A percentile compares a stretch with the other conserved stretches of the same genome.
Evolutionary conservation across 371 early-diverging fungal species (phyloP).

Genomic region (Mortierella sp.): DNA sequence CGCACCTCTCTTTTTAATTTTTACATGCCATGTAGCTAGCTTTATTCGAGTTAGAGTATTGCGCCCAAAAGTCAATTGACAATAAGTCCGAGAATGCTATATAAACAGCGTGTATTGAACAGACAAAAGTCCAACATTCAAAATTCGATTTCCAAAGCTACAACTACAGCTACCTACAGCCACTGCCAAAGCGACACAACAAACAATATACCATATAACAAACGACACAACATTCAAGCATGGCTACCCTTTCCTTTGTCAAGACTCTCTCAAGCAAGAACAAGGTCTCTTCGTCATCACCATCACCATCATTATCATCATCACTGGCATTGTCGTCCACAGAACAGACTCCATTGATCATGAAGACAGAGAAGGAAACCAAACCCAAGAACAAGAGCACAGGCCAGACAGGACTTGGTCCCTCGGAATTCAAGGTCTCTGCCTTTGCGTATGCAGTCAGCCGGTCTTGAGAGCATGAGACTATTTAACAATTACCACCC

Average conservation of each 20-base stretch:
- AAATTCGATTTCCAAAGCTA: too few species aligned
- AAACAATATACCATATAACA: not conserved
- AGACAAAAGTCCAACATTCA: too few species aligned
- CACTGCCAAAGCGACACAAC: not conserved
- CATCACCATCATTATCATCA: not conserved
- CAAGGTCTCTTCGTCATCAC: not conserved
- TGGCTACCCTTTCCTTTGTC: not conserved
- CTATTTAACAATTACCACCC: not conserved
- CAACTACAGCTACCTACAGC: too few species aligned
- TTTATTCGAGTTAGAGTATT: too few species aligned
- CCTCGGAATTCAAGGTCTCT: constrained; percentile 7
- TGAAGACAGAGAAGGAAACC: not conserved
- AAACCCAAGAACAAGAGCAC: not conserved
- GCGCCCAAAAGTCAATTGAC: too few species aligned
- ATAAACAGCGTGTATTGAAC: too few species aligned
- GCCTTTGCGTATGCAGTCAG: constrained; percentile 2
- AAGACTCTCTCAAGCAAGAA: not conserved
- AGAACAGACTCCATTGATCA: not conserved
- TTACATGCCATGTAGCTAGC: too few species aligned
- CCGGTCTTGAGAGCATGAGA: not conserved
- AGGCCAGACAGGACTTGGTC: not conserved
- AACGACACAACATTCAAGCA: not conserved
- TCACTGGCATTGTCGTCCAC: not conserved
- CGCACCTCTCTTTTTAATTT: too few species aligned
- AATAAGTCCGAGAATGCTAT: too few species aligned